Percentiles rank a stretch among this genome's conserved stretches.
Conservation (phyloP, 202 grass and related monocot genomes). For the Setaria italica region DNA sequence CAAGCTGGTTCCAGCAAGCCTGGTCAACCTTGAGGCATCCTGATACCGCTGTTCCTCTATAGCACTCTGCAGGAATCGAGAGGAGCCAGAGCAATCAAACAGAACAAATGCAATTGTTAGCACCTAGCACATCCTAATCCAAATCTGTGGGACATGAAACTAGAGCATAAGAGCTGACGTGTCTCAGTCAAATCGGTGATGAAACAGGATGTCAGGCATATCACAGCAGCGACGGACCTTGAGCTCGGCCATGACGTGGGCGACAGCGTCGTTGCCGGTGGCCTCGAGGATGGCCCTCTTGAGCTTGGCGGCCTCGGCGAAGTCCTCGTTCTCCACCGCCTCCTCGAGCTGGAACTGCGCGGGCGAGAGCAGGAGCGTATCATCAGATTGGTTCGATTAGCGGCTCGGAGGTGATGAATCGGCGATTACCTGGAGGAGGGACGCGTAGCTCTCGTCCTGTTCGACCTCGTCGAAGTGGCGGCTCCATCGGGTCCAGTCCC, state of each 20-base stretch:
- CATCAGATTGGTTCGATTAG: slow-evolving; percentile 16
- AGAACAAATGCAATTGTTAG: slow-evolving; percentile 5
- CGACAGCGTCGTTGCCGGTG: slow-evolving; percentile 62
- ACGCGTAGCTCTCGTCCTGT: slow-evolving; percentile 80
- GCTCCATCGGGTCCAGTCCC: slow-evolving; percentile 88
- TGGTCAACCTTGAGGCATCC: slow-evolving; percentile 80
- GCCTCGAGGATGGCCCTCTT: slow-evolving; percentile 72
- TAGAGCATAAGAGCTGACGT: not conserved
- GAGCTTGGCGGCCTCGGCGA: slow-evolving; percentile 73
- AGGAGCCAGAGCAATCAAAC: not conserved
- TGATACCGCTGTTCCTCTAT: slow-evolving; percentile 84
- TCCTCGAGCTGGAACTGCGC: slow-evolving; percentile 91
- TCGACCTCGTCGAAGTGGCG: slow-evolving; percentile 86
- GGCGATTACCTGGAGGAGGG: slow-evolving; percentile 66
- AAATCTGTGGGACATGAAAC: not conserved
- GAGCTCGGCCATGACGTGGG: slow-evolving; percentile 78
- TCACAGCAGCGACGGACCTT: slow-evolving; percentile 50
- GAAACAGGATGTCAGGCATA: not conserved
- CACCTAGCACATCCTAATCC: not conserved
- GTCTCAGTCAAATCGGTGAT: not conserved
- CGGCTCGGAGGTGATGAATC: not conserved
- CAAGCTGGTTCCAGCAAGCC: slow-evolving; percentile 74
- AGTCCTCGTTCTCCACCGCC: slow-evolving; percentile 90
- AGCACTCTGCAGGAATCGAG: slow-evolving; percentile 54
- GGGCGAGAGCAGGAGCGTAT: not conserved